Conservation (phyloP, 306 rosid species). For the Vachellia collinsii region DNA sequence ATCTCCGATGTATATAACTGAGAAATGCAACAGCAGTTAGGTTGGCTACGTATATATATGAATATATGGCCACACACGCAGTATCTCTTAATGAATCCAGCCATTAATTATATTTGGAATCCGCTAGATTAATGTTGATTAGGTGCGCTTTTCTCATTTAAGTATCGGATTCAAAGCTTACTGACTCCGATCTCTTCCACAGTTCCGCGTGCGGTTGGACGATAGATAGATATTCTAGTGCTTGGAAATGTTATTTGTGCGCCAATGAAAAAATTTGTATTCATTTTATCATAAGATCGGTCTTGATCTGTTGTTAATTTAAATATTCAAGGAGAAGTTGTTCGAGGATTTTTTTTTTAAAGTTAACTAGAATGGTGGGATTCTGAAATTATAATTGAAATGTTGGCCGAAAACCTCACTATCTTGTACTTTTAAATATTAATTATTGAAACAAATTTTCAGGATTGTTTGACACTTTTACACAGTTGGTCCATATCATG, state of each 20-base stretch:
- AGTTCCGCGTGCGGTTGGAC: not conserved
- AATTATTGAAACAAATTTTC: too few relatives aligned
- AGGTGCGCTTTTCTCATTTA: not conserved
- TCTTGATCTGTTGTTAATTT: not conserved
- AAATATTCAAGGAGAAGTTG: not conserved
- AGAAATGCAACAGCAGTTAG: conserved; percentile 23
- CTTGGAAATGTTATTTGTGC: not conserved
- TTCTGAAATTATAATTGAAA: too few relatives aligned
- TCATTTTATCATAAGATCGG: not conserved
- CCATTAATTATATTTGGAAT: not conserved
- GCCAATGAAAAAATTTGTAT: not conserved
- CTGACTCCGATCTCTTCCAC: not conserved
- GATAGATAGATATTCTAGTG: not conserved
- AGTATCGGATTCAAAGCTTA: not conserved
- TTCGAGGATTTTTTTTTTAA: too few relatives aligned
- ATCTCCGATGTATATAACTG: not conserved
- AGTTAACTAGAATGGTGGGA: too few relatives aligned
- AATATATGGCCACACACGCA: conserved; percentile 56
- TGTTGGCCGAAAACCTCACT: too few relatives aligned
- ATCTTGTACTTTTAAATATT: too few relatives aligned
- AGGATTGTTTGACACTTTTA: too few relatives aligned
- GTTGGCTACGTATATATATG: conserved; percentile 45
- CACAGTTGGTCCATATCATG: too few relatives aligned
- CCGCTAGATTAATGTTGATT: not conserved
- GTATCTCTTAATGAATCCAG: not conserved